Percentiles rank a stretch among this genome's conserved stretches.
These are phyloP conservation scores for Avena atlantica DNA, from an alignment of 176 grass and related monocot species.

Conservation along the genomic window DNA sequence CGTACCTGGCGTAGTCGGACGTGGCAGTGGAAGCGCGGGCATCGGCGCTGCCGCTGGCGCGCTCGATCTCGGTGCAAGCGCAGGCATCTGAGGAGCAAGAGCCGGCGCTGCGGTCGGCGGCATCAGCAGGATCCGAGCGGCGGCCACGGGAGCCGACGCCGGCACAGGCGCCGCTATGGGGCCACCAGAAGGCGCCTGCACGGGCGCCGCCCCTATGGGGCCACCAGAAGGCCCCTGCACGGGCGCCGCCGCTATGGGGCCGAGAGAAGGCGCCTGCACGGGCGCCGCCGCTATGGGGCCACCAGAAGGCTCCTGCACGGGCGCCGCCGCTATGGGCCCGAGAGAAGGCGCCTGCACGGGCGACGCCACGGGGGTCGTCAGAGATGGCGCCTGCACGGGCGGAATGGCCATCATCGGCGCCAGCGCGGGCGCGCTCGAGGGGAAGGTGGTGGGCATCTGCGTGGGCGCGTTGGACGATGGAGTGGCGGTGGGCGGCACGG, in stretches of 20 bases:
- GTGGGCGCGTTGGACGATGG: background rate
- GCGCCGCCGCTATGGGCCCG: background rate
- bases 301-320: background rate
- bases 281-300: background rate
- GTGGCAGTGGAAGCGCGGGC: background rate
- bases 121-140: background rate
- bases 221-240: background rate
- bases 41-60: background rate
- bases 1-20: conserved; percentile 12
- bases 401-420: background rate
- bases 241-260: too few species aligned
- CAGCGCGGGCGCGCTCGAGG: background rate
- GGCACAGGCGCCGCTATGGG: background rate
- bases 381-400: background rate
- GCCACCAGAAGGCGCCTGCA: background rate
- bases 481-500: background rate
- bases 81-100: background rate
- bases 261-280: background rate
- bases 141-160: background rate
- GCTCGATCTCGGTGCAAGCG: background rate
- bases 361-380: background rate
- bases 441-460: background rate
- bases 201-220: background rate
- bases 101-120: background rate
- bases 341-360: background rate